These are phyloP conservation scores for Termitomyces titanicus DNA, from an alignment of 768 basidiomycete species.

Conservation along the genomic window DNA sequence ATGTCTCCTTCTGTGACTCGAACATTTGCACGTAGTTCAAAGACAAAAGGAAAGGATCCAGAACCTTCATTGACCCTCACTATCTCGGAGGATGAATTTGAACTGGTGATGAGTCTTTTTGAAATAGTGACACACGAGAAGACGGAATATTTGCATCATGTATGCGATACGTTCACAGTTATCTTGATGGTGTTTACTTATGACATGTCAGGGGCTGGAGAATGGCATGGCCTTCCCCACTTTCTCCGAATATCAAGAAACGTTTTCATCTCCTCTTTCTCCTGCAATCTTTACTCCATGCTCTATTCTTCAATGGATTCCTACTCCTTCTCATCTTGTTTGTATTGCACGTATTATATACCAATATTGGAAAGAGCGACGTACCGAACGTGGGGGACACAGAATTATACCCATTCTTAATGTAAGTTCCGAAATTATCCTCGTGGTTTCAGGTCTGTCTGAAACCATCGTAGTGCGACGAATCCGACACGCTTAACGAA, in stretches of 20 bases:
- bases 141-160: constrained; percentile 85
- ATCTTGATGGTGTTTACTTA: constrained; percentile 3
- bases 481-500: constrained; percentile 41
- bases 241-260: constrained; percentile 71
- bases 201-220: constrained; percentile 47
- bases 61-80: constrained; percentile 56
- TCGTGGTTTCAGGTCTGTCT: background rate
- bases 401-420: constrained; percentile 86
- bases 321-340: constrained; percentile 55
- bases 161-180: constrained; percentile 37
- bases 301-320: constrained; percentile 64
- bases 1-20: background rate
- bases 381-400: constrained; percentile 75
- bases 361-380: constrained; percentile 86
- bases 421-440: constrained; percentile 41
- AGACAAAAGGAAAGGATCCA: constrained; percentile 81
- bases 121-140: constrained; percentile 89
- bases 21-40: constrained; percentile 22
- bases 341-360: constrained; percentile 74
- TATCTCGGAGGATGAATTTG: constrained; percentile 90
- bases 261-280: constrained; percentile 57
- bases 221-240: constrained; percentile 69
- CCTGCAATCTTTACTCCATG: constrained; percentile 67
- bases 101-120: constrained; percentile 90
- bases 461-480: background rate